These are phyloP conservation scores for Achaetomiella virescens DNA, from an alignment of 495 filamentous ascomycete genomes.

Conservation along the genomic window DNA sequence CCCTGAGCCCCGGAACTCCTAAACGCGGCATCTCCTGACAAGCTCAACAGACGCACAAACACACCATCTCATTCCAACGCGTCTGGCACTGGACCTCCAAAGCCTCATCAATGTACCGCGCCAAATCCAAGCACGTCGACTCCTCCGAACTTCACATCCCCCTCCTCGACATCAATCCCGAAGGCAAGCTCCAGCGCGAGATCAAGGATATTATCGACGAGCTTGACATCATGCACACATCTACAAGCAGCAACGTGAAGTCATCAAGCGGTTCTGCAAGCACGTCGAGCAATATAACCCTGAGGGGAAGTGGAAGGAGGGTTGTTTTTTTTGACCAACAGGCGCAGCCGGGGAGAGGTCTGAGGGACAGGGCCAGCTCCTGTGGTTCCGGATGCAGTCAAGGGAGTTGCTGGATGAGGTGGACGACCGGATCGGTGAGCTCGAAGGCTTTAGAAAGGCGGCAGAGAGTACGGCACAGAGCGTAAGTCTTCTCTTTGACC, in stretches of 20 bases:
- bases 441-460: slow-evolving; percentile 23
- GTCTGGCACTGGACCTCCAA: slow-evolving; percentile 35
- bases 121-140: slow-evolving; percentile 24
- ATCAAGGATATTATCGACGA: slow-evolving; percentile 69
- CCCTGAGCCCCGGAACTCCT: neutral
- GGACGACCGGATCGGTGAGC: slow-evolving; percentile 21
- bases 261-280: slow-evolving; percentile 52
- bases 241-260: slow-evolving; percentile 49
- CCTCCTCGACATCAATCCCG: slow-evolving; percentile 60
- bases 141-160: slow-evolving; percentile 28
- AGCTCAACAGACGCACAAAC: slow-evolving; percentile 26
- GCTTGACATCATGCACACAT: slow-evolving; percentile 63
- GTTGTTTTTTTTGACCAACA: neutral
- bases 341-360: neutral
- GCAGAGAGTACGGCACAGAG: slow-evolving; percentile 24
- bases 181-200: slow-evolving; percentile 58
- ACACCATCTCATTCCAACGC: slow-evolving; percentile 30
- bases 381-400: slow-evolving; percentile 26
- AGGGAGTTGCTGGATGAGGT: slow-evolving; percentile 19
- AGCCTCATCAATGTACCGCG: slow-evolving; percentile 22
- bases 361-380: slow-evolving; percentile 14
- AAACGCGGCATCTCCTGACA: neutral
- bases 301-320: slow-evolving; percentile 13
- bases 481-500: no score
- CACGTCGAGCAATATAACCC: slow-evolving; percentile 41